phyloP scores from a whole-genome alignment of 2,329 filamentous ascomycete genomes.

The Coniella lustricola region DNA sequence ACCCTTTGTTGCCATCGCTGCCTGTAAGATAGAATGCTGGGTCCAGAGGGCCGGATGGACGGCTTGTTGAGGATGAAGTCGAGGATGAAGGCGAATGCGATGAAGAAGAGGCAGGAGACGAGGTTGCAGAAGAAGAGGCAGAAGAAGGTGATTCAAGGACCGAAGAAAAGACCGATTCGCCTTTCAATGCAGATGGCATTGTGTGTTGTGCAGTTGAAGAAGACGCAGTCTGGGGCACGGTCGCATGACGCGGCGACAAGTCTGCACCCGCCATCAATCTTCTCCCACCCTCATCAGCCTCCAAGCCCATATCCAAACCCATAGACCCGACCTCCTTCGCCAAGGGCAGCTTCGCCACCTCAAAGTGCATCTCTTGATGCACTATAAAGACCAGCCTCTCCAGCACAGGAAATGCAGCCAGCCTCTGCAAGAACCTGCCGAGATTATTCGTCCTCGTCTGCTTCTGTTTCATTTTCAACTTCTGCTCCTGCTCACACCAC shows the following conservation, averaged over 20 bases:
- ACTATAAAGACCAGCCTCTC: constrained; percentile 37
- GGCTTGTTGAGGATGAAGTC: neutral
- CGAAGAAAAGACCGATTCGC: too few species aligned
- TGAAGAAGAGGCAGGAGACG: neutral
- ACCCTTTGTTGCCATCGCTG: neutral
- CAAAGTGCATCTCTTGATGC: constrained; percentile 42
- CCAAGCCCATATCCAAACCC: neutral
- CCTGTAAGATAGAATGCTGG: neutral
- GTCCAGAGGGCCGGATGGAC: neutral
- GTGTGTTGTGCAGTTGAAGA: constrained; percentile 17
- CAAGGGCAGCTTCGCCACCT: constrained; percentile 26
- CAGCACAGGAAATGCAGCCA: constrained; percentile 34
- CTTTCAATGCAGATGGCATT: neutral
- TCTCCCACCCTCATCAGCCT: neutral
- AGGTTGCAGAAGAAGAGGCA: neutral
- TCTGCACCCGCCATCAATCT: neutral
- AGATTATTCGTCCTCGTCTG: too few species aligned
- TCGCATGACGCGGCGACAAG: constrained; percentile 12
- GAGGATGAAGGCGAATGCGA: neutral
- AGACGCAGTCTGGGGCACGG: constrained; percentile 4
- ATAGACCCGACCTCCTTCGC: constrained; percentile 10
- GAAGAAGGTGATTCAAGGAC: too few species aligned
- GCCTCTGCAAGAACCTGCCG: constrained; percentile 32
- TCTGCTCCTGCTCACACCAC: constrained; percentile 32
- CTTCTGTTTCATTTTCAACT: too few species aligned